Base-by-base conservation (phyloP, 2,329 filamentous ascomycete genomes). In the Fusarium bactridioides region DNA sequence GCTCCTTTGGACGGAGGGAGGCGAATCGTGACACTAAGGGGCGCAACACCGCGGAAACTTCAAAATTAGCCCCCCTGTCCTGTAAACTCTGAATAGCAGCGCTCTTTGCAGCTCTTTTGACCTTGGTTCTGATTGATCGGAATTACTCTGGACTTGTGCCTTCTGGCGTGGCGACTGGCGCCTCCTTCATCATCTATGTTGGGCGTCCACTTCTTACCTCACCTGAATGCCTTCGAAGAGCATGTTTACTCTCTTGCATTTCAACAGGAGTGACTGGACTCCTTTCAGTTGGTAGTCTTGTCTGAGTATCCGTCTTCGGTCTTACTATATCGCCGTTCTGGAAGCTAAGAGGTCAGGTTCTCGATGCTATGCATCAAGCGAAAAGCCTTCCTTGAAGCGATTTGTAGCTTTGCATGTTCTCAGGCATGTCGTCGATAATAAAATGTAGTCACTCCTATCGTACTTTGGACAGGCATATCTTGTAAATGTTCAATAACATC, bases 251-350 rank as follows among this genome's bases (percentile, higher is more conserved):
- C 12, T 35, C 40, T 57, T 45, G 54, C 54, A 45, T 40, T n/a
- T n/a, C n/a, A n/a, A n/a, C 54, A 12, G 47, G 18, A 43, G 40
- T 45, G 11, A 10, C 19, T 4, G n/a, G 40, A 6, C 4, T 57
- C 3, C 38, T 57, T 21, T n/a, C n/a, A 7, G 8, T 35, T 25
- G 40, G 18, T 21, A 19, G 5, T 12, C 9, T 57, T 21, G 18
- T 4, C 18, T n/a, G 40, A 18, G n/a, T 25, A 29, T 13, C 11
- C 0, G 3, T 45, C 12, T 57, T 21, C 25, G 40, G 40, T 2
- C 21, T 45, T 57, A 65, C 77, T 1, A 69, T 88, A 4, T 75
- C 77, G 1, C 85, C 84, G 0, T 84, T 87, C 48, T 80, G 80
- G 69, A 78, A 64, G 8, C 44, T 85, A 0, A 81, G 79, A 38